phyloP scores from a whole-genome alignment of 257 asterid genomes.

The Forsythia viridissima region DNA sequence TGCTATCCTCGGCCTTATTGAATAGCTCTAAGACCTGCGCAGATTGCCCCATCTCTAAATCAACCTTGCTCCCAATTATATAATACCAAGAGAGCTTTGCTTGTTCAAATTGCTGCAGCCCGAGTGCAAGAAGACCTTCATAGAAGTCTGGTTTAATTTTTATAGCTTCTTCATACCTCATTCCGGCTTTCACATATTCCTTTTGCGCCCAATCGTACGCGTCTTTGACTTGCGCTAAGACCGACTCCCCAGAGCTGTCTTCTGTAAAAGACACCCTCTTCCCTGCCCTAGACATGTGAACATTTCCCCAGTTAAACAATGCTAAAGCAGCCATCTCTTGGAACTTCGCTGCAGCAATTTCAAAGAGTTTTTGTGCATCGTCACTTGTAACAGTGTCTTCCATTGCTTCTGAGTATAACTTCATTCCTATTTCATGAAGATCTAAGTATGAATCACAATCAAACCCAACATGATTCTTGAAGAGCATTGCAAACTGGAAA shows the following conservation, averaged over 20 bases:
- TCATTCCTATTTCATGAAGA: constrained; percentile 83
- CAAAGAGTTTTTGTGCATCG: constrained; percentile 75
- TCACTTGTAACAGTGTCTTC: constrained; percentile 83
- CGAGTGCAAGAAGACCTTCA: constrained; percentile 93
- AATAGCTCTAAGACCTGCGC: constrained; percentile 72
- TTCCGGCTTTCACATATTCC: constrained; percentile 72
- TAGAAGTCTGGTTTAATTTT: constrained; percentile 85
- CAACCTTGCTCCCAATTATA: constrained; percentile 50
- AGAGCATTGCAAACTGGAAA: constrained; percentile 76
- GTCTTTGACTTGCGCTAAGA: constrained; percentile 48
- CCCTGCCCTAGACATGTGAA: constrained; percentile 84
- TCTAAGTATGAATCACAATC: constrained; percentile 86
- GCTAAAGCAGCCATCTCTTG: constrained; percentile 94
- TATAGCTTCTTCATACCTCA: constrained; percentile 73
- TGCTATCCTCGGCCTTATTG: constrained; percentile 93
- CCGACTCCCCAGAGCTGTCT: constrained; percentile 55
- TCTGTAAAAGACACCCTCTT: constrained; percentile 58
- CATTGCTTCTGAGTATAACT: constrained; percentile 85
- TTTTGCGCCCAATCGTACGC: constrained; percentile 75
- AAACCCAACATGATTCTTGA: constrained; percentile 85
- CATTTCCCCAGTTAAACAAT: constrained; percentile 90
- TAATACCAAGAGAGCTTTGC: constrained; percentile 90
- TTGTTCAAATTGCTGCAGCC: constrained; percentile 82
- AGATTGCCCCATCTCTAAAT: constrained; percentile 51
- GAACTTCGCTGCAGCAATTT: constrained; percentile 72